Evolutionary conservation across 768 basidiomycete genomes (phyloP).

Genomic region (Boletus patriciae): DNA sequence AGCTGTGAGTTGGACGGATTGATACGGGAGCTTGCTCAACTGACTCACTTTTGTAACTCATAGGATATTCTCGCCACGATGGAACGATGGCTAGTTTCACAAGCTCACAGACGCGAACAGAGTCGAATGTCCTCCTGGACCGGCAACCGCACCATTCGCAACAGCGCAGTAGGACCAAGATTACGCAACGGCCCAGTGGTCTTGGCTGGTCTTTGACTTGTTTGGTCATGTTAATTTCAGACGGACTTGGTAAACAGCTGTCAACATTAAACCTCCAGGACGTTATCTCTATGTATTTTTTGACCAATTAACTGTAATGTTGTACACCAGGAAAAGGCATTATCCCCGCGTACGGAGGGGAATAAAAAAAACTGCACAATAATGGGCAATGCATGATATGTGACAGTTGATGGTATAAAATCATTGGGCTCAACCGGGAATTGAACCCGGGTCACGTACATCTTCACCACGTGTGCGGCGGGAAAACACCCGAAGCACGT

Average conservation of each 20-base stretch:
- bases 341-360: not conserved
- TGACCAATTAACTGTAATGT: not conserved
- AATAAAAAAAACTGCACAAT: not conserved
- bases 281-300: not conserved
- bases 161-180: constrained; percentile 28
- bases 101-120: constrained; percentile 20
- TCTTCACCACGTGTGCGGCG: constrained; percentile 27
- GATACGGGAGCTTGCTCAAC: not conserved
- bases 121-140: not conserved
- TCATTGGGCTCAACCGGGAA: constrained; percentile 29
- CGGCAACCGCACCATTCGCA: constrained; percentile 6
- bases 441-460: constrained; percentile 40
- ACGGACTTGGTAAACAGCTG: constrained; percentile 17
- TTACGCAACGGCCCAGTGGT: constrained; percentile 7
- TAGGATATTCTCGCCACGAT: constrained; percentile 31
- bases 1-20: constrained; percentile 13
- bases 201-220: not conserved
- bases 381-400: not conserved
- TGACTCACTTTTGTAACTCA: constrained; percentile 4
- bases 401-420: constrained; percentile 3
- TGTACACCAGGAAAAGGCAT: not conserved
- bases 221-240: constrained; percentile 17
- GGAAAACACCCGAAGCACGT: constrained; percentile 34
- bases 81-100: constrained; percentile 28
- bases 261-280: constrained; percentile 5